Evolutionary conservation across 176 grass and related monocot genomes (phyloP), one percentile per base, ranked within the genome.

Genomic region (Triticum monococcum): DNA sequence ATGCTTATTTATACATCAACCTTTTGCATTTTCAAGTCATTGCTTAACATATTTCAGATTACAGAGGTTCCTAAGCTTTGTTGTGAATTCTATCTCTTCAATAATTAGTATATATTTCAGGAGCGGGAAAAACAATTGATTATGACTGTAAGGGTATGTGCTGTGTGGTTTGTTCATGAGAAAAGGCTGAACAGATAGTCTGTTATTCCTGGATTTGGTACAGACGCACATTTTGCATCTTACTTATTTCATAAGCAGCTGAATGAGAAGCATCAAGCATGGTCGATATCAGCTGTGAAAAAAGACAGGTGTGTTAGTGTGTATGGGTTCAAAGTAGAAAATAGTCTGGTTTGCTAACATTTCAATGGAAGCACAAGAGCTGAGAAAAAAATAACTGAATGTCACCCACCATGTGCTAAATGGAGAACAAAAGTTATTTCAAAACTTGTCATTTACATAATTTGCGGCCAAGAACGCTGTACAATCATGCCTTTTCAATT

Each of bases 391-490:
- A 56, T 41, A 89, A 75, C 43, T 40, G 31, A 67, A 75, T 4
- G 10, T 20, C 13, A 79, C 52, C 20, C 4, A 33, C 20, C 4
- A 33, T 28, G 38, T n/a, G 12, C 40, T 65, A 17, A 46, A 17
- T 20, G 12, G 59, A 41, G n/a, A 80, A 59, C 17, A 22, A 6
- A 43, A 30, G n/a, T 68, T 61, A 81, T 69, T 77, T 61, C 78
- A 81, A 75, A 89, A 86, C 61, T 20, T 50, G 23, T 4, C 68
- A 86, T 86, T 86, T 77, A 82, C 83, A 82, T 46, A 50, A 31
- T 69, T 71, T 46, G 63, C 35, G 8, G 17, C 12, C 9, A n/a
- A 32, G 25, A 75, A 72, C 12, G 2, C 13, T 77, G 38, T 64
- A 78, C 63, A 70, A 52, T 23, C 9, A 0, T 23, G 56, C 66